phyloP scores from a whole-genome alignment of 176 grass and related monocot genomes.

The Lolium multiflorum region DNA sequence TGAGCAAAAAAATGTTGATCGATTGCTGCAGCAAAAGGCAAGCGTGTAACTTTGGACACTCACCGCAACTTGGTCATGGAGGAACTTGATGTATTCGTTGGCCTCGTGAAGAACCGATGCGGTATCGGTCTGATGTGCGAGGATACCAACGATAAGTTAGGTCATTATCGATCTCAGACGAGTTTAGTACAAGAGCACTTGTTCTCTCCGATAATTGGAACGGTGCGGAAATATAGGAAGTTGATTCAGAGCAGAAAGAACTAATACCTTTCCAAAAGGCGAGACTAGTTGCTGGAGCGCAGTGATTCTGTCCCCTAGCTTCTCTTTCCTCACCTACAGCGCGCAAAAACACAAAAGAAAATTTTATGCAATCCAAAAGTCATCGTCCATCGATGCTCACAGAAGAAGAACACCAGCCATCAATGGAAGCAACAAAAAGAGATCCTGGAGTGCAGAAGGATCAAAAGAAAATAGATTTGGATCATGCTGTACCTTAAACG shows the following conservation, averaged over 20 bases:
- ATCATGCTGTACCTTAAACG: conserved; percentile 77
- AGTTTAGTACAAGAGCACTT: conserved; percentile 38
- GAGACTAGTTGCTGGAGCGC: conserved; percentile 98
- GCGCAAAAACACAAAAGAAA: conserved; percentile 42
- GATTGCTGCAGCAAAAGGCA: background rate
- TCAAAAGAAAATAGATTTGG: conserved; percentile 28
- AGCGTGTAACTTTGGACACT: conserved; percentile 42
- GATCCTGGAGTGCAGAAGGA: conserved; percentile 30
- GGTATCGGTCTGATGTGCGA: conserved; percentile 82
- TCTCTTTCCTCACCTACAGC: conserved; percentile 98
- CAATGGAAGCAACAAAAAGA: conserved; percentile 55
- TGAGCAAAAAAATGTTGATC: background rate
- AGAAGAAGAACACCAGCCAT: conserved; percentile 46
- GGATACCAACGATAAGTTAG: conserved; percentile 38
- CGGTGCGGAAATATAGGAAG: conserved; percentile 32
- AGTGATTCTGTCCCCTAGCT: conserved; percentile 99
- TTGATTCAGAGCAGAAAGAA: conserved; percentile 47
- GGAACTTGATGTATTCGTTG: conserved; percentile 96
- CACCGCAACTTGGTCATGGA: conserved; percentile 96
- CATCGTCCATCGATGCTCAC: conserved; percentile 35
- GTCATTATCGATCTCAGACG: conserved; percentile 49
- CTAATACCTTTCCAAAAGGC: conserved; percentile 99
- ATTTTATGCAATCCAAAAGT: conserved; percentile 40
- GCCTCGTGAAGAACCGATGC: conserved; percentile 99
- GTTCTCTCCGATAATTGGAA: conserved; percentile 32